Conservation (phyloP, 345 rosid species). For the Citrus sp. region DNA sequence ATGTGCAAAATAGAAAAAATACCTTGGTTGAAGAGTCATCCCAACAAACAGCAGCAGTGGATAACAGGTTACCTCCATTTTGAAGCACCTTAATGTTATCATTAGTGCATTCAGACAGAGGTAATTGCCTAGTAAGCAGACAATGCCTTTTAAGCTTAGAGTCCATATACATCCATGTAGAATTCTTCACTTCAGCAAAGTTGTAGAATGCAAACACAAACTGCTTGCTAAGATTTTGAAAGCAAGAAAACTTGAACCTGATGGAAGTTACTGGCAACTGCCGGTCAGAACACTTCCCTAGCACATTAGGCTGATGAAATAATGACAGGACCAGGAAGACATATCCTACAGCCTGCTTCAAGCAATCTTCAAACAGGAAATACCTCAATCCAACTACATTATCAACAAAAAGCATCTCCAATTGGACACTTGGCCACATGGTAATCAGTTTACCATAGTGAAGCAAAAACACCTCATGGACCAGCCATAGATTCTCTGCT, state of each 20-base stretch:
- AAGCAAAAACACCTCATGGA: conserved; percentile 43
- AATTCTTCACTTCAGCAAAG: conserved; percentile 50
- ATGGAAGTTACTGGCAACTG: conserved; percentile 71
- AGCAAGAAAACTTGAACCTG: conserved; percentile 59
- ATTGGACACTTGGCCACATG: conserved; percentile 66
- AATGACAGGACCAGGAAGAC: conserved; percentile 51
- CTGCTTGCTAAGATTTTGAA: conserved; percentile 49
- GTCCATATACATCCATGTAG: conserved; percentile 63
- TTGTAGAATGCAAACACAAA: conserved; percentile 60
- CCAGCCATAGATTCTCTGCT: conserved; percentile 38
- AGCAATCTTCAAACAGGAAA: conserved; percentile 74
- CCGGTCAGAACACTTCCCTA: conserved; percentile 38
- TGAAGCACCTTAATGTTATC: conserved; percentile 58
- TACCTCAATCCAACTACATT: conserved; percentile 69
- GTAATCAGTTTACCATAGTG: conserved; percentile 51
- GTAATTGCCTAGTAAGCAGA: conserved; percentile 48
- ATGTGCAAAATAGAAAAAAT: conserved; percentile 3
- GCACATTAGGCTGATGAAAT: conserved; percentile 46
- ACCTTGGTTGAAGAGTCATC: conserved; percentile 34
- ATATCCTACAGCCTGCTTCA: conserved; percentile 62
- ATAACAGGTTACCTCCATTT: conserved; percentile 34
- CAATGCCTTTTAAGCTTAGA: conserved; percentile 49
- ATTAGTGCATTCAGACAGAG: conserved; percentile 63
- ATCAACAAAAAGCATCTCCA: conserved; percentile 88
- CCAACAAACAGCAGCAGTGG: conserved; percentile 22